A percentile compares a stretch with the other conserved stretches of the same genome.
Conservation (phyloP, 2,329 filamentous ascomycete species). For the Aspergillus luchuensis region DNA sequence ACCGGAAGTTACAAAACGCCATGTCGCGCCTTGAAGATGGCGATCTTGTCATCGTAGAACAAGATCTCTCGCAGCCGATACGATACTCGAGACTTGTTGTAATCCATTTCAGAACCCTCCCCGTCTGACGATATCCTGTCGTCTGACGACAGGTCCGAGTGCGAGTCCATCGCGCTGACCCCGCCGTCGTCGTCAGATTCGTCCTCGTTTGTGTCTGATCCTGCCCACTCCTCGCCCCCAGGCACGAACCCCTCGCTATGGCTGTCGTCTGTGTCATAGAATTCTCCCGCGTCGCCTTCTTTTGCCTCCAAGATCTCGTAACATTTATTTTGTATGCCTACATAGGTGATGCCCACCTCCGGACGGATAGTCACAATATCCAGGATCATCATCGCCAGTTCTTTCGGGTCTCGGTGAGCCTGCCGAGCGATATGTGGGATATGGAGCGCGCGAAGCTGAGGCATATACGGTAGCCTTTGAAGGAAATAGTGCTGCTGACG, state of each 20-base stretch:
- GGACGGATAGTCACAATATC: conserved; percentile 76
- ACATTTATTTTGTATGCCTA: conserved; percentile 75
- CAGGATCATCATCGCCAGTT: conserved; percentile 74
- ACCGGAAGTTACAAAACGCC: conserved; percentile 45
- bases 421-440: conserved; percentile 68
- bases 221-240: conserved; percentile 44
- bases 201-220: conserved; percentile 48
- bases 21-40: conserved; percentile 76
- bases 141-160: conserved; percentile 27
- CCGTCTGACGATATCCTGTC: conserved; percentile 38
- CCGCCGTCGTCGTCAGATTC: conserved; percentile 47
- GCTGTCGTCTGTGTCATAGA: conserved; percentile 45
- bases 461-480: conserved; percentile 69
- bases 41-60: conserved; percentile 81
- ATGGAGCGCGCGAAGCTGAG: conserved; percentile 70
- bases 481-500: conserved; percentile 70
- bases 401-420: conserved; percentile 63
- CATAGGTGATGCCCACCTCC: conserved; percentile 75
- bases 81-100: conserved; percentile 41
- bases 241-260: conserved; percentile 54
- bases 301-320: conserved; percentile 73
- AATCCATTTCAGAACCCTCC: conserved; percentile 48
- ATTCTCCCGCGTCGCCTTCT: conserved; percentile 40
- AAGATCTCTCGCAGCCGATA: conserved; percentile 74
- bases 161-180: conserved; percentile 27